Conservation (phyloP, 768 basidiomycete species). For the Russula sp. region DNA sequence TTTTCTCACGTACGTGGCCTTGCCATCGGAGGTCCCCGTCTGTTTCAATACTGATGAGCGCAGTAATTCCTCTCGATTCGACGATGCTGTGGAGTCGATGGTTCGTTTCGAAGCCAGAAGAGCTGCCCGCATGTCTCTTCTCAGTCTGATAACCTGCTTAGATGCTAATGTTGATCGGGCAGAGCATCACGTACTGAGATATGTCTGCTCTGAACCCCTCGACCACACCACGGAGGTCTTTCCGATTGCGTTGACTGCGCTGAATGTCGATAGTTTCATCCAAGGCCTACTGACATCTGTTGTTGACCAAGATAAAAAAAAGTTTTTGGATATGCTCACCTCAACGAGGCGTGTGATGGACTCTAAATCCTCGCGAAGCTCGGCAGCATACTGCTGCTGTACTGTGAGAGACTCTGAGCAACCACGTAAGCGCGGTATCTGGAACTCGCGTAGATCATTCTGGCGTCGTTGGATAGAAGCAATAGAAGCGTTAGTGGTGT, state of each 20-base stretch:
- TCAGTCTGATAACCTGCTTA: constrained; percentile 36
- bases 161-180: neutral
- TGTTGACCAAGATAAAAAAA: constrained; percentile 37
- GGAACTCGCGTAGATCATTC: constrained; percentile 57
- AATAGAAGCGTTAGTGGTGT: constrained; percentile 44
- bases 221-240: constrained; percentile 43
- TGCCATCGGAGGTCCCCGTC: constrained; percentile 46
- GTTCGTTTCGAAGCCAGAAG: constrained; percentile 64
- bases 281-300: constrained; percentile 43
- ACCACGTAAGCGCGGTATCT: constrained; percentile 63
- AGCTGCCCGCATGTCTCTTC: constrained; percentile 58
- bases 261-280: constrained; percentile 70
- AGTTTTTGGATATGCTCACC: constrained; percentile 30
- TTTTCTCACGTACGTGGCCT: constrained; percentile 45
- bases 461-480: constrained; percentile 47
- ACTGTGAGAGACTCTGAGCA: constrained; percentile 62
- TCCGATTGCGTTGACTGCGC: constrained; percentile 44
- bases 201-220: constrained; percentile 42
- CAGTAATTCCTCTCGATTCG: constrained; percentile 64
- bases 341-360: constrained; percentile 58
- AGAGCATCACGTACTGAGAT: constrained; percentile 40
- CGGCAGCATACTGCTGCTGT: constrained; percentile 69
- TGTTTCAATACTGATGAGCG: constrained; percentile 42
- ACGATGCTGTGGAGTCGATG: constrained; percentile 54
- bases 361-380: constrained; percentile 71